Evolutionary conservation across 1,139 yeast genomes (phyloP).

Genomic region (Spathaspora sp.): DNA sequence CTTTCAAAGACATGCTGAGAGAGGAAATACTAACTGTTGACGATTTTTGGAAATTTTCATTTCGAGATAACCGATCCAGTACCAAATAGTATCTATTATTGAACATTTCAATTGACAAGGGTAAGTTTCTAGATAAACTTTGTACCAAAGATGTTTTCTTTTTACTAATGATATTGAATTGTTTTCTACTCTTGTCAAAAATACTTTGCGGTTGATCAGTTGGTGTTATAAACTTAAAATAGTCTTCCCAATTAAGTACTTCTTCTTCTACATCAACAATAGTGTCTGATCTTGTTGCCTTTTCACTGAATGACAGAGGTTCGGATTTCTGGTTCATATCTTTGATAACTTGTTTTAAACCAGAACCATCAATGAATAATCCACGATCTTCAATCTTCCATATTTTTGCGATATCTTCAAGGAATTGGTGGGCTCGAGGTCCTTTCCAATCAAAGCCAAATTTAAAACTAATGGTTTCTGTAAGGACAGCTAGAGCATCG

Average conservation of each 20-base stretch:
- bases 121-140: slow-evolving; percentile 20
- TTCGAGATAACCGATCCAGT: slow-evolving; percentile 70
- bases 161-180: slow-evolving; percentile 44
- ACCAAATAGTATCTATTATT: slow-evolving; percentile 55
- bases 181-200: slow-evolving; percentile 67
- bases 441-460: slow-evolving; percentile 91
- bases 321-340: slow-evolving; percentile 28
- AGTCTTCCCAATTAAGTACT: slow-evolving; percentile 65
- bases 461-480: slow-evolving; percentile 68
- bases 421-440: slow-evolving; percentile 58
- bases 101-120: slow-evolving; percentile 28
- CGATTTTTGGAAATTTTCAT: slow-evolving; percentile 66
- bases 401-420: slow-evolving; percentile 74
- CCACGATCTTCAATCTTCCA: slow-evolving; percentile 94
- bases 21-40: slow-evolving; percentile 41
- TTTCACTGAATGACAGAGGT: slow-evolving; percentile 11
- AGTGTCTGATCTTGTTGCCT: slow-evolving; percentile 33
- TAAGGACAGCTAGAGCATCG: slow-evolving; percentile 71
- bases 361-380: slow-evolving; percentile 74
- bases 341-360: slow-evolving; percentile 60
- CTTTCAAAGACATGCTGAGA: slow-evolving; percentile 25
- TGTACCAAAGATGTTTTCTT: slow-evolving; percentile 13
- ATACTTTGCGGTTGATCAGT: slow-evolving; percentile 62
- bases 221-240: slow-evolving; percentile 65
- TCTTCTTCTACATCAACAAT: slow-evolving; percentile 25